Evolutionary conservation across 2,329 filamentous ascomycete species (phyloP), one percentile per base, ranked within the genome.

Genomic region (Tolypocladium endophyticum): DNA sequence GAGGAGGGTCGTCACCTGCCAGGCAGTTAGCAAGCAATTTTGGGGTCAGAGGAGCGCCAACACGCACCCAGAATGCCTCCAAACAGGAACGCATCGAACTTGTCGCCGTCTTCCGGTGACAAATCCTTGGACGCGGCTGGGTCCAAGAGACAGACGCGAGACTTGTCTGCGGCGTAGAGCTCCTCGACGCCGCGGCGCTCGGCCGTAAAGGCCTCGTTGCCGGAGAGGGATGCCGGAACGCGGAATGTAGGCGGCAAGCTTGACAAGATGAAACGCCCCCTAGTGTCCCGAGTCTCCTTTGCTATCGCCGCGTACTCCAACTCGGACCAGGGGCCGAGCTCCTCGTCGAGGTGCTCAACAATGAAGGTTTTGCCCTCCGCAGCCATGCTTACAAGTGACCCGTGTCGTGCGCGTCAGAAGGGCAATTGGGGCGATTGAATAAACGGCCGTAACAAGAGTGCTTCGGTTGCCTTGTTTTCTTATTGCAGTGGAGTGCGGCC

Each of bases 341-440:
- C 94, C 47, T 90, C 87, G 77, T 99, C 94, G 64, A 99, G 86
- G 75, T 99, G 93, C 79, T 97, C 93, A 67, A 97, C 92, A 69
- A 97, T 89, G 76, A 94, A 97, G 52, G 86, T 92, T 75, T 92
- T 89, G 64, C 73, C 72, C 23, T 63, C 65, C 50, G 71, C 62
- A 25, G 74, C 67, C 76, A 80, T 80, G 57, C 23, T 61, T 53
- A 56, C 61, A 55, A 35, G 58, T 30, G 23, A 36, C 57, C 28
- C 5, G 7, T 20, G 25, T 59, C 30, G 50, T 30, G 18, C 9
- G 30, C 18, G 50, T 53, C 5, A 23, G 20, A 35, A 23, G 9
- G 30, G 11, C n/a, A 30, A 30, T 23, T 16, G 30, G 36, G 7
- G 14, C 4, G 11, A 18, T 11, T 8, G 20, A 36, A 35, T n/a